Conservation (phyloP, 192 early-diverging fungal species). For the Backusella macrospora region DNA sequence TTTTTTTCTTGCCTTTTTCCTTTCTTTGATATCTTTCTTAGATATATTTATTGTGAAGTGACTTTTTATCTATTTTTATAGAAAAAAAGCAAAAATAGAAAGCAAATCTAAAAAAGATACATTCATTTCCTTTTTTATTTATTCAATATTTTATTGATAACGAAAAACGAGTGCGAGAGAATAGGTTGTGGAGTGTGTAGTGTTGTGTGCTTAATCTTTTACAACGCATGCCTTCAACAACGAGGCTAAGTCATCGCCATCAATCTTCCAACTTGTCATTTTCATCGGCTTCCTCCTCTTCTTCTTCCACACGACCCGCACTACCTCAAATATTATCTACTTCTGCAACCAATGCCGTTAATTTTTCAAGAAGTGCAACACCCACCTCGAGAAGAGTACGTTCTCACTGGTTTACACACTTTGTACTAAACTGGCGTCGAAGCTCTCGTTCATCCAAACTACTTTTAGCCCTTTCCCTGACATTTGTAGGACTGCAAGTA, state of each 20-base stretch:
- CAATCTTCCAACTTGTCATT: slow-evolving; percentile 28
- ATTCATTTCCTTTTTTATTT: neutral
- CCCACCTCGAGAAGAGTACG: slow-evolving; percentile 46
- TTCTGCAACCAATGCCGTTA: slow-evolving; percentile 34
- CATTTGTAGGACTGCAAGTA: slow-evolving; percentile 44
- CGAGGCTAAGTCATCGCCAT: slow-evolving; percentile 33
- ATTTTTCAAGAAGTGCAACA: slow-evolving; percentile 30
- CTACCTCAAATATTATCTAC: slow-evolving; percentile 29
- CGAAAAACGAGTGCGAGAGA: neutral
- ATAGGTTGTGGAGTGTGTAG: slow-evolving; percentile 8
- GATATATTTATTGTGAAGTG: neutral
- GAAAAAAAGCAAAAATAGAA: neutral
- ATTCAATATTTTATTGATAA: neutral
- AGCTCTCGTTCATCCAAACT: slow-evolving; percentile 48
- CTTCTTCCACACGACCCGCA: slow-evolving; percentile 32
- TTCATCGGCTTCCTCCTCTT: slow-evolving; percentile 29
- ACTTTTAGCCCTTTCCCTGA: slow-evolving; percentile 34
- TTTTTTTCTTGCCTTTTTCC: neutral
- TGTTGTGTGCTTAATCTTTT: slow-evolving; percentile 9
- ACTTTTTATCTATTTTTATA: neutral
- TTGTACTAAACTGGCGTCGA: slow-evolving; percentile 38
- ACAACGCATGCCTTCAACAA: slow-evolving; percentile 22
- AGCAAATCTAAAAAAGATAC: neutral
- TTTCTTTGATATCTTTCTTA: neutral
- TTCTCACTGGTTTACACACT: slow-evolving; percentile 41